Conservation (phyloP, 176 grass and related monocot genomes). For the Bonia amplexicaulis region DNA sequence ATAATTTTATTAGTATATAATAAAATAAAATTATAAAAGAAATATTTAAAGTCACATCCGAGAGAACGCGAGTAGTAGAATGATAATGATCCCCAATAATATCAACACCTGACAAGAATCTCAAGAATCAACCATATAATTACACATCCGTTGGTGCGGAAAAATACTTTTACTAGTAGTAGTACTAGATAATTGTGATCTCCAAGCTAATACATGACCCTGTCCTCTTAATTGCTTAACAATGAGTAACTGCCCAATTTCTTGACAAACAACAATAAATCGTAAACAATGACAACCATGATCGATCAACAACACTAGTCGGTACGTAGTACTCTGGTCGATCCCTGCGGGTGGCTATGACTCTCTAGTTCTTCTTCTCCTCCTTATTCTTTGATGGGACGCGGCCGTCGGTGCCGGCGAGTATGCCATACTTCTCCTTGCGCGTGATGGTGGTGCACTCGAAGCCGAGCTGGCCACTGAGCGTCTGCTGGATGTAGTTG, state of each 20-base stretch:
- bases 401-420: slow-evolving; percentile 76
- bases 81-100: not conserved
- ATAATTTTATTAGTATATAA: too few relatives aligned
- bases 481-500: slow-evolving; percentile 86
- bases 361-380: slow-evolving; percentile 47
- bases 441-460: slow-evolving; percentile 89
- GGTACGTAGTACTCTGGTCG: not conserved
- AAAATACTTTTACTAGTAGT: not conserved
- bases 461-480: slow-evolving; percentile 74
- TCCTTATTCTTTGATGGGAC: slow-evolving; percentile 66
- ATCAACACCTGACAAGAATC: not conserved
- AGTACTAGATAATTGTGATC: slow-evolving; percentile 4
- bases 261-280: slow-evolving; percentile 35
- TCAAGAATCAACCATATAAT: not conserved
- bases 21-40: too few relatives aligned
- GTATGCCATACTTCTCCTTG: slow-evolving; percentile 91
- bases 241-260: slow-evolving; percentile 12
- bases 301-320: slow-evolving; percentile 32
- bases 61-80: too few relatives aligned
- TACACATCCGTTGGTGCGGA: not conserved
- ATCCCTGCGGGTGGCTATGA: not conserved
- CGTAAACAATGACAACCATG: slow-evolving; percentile 37
- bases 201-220: slow-evolving; percentile 25
- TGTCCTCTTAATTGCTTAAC: slow-evolving; percentile 10
- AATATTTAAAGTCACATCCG: too few relatives aligned